Percentiles rank a stretch among this genome's conserved stretches.
phyloP scores from a whole-genome alignment of 208 protist genomes.

The Crithidia brevicula region DNA sequence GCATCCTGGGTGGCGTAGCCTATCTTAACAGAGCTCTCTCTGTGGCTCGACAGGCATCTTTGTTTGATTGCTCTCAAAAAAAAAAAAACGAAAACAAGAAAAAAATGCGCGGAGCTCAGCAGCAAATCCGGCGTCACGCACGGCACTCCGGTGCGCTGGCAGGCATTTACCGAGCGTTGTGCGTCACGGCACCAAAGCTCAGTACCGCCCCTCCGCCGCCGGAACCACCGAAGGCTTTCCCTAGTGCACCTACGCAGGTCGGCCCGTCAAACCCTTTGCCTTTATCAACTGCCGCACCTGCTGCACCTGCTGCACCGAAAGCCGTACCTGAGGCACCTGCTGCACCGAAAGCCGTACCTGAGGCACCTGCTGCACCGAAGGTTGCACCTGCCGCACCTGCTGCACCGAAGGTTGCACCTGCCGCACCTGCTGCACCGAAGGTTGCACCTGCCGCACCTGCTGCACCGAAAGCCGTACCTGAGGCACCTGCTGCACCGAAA shows the following conservation, averaged over 20 bases:
- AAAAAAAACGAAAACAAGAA: no score
- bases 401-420: slow-evolving; percentile 16
- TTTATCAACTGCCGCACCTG: background rate
- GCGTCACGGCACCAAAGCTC: background rate
- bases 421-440: background rate
- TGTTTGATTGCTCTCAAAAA: no score
- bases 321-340: slow-evolving; percentile 8
- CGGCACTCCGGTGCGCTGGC: background rate
- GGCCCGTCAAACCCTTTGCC: no score
- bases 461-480: slow-evolving; percentile 6
- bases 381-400: background rate
- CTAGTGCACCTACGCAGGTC: slow-evolving; percentile 19
- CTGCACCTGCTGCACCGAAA: slow-evolving; percentile 13
- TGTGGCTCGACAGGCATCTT: no score
- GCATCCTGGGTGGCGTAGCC: no score
- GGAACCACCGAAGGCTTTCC: slow-evolving; percentile 1
- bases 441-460: no score
- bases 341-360: background rate
- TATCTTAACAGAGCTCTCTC: no score
- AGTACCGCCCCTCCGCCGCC: background rate
- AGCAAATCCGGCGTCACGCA: background rate
- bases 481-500: slow-evolving; percentile 5
- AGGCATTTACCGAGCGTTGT: background rate
- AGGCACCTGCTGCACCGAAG: slow-evolving; percentile 4
- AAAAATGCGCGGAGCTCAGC: slow-evolving; percentile 12